phyloP scores from a whole-genome alignment of 148 eudicot species.

The Spergularia bocconei region DNA sequence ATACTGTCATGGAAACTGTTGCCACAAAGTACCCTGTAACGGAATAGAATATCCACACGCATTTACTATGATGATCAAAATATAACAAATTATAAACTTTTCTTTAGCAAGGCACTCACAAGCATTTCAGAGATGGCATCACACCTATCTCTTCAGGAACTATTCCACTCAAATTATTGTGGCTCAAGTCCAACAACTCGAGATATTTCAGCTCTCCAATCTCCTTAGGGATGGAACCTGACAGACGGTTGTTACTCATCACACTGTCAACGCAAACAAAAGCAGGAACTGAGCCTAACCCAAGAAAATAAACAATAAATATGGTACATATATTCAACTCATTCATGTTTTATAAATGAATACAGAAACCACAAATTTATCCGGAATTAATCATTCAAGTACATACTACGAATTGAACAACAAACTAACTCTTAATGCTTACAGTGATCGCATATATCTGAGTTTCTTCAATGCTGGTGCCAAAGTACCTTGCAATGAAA shows the following conservation, averaged over 20 bases:
- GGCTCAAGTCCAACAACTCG: conserved; percentile 42
- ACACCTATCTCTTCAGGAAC: conserved; percentile 40
- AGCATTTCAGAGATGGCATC: conserved; percentile 45
- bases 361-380: not conserved
- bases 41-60: not conserved
- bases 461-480: conserved; percentile 39
- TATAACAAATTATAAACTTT: not conserved
- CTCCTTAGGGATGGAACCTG: conserved; percentile 48
- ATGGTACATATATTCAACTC: not conserved
- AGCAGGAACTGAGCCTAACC: conserved; percentile 16
- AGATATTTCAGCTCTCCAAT: conserved; percentile 44
- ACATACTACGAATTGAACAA: not conserved
- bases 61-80: not conserved
- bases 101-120: conserved; percentile 33
- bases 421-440: conserved; percentile 14
- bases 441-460: conserved; percentile 45
- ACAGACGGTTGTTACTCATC: conserved; percentile 42
- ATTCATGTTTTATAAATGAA: not conserved
- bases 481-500: conserved; percentile 40
- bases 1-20: conserved; percentile 25
- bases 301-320: not conserved
- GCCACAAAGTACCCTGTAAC: conserved; percentile 36
- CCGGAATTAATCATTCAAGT: not conserved
- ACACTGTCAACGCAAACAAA: conserved; percentile 37
- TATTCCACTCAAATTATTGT: conserved; percentile 41